These are phyloP conservation scores for Alternaria arborescens DNA, from an alignment of 2,329 filamentous ascomycete genomes.

Conservation along the genomic window DNA sequence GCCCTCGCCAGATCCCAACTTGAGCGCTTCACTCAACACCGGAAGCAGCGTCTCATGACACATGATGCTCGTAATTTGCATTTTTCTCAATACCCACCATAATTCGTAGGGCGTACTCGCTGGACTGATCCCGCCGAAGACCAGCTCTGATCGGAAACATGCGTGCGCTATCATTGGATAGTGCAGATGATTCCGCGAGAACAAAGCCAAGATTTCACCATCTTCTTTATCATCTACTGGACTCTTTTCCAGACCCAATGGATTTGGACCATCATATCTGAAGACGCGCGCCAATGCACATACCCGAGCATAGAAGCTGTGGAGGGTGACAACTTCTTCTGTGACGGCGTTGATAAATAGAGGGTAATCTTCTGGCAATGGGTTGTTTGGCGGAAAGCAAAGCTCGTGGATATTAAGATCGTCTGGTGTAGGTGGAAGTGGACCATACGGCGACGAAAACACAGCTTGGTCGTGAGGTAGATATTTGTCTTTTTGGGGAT, in stretches of 20 bases:
- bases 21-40: constrained; percentile 35
- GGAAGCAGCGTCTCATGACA: constrained; percentile 40
- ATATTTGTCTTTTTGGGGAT: constrained; percentile 34
- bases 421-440: constrained; percentile 34
- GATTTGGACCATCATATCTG: constrained; percentile 40
- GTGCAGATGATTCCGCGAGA: constrained; percentile 42
- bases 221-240: constrained; percentile 35
- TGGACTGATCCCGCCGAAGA: constrained; percentile 45
- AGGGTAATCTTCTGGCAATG: constrained; percentile 40
- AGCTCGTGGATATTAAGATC: constrained; percentile 45
- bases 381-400: constrained; percentile 38
- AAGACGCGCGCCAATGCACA: constrained; percentile 41
- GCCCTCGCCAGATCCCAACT: constrained; percentile 34
- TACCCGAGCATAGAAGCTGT: constrained; percentile 37
- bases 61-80: constrained; percentile 42
- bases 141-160: constrained; percentile 40
- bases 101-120: constrained; percentile 42
- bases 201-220: constrained; percentile 42
- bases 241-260: constrained; percentile 27
- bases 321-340: constrained; percentile 35
- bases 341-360: constrained; percentile 42
- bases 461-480: constrained; percentile 24
- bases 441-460: constrained; percentile 40
- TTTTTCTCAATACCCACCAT: constrained; percentile 45
- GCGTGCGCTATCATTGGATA: constrained; percentile 44